A percentile compares a stretch with the other conserved stretches of the same genome.
Conservation (phyloP, 305 asterid species). For the Fraxinus paxiana region DNA sequence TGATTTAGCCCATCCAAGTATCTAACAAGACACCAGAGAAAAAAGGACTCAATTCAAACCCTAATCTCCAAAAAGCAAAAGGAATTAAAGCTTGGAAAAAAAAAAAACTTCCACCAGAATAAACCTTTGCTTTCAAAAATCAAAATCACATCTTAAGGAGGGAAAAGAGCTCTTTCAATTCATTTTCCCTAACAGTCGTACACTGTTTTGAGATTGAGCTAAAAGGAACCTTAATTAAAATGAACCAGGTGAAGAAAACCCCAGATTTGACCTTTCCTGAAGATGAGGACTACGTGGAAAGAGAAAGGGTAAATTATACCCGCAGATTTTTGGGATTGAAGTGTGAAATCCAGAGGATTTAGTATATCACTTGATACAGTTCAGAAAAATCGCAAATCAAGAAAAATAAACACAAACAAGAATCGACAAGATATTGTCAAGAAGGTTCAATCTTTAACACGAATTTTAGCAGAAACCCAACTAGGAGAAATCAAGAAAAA, state of each 20-base stretch:
- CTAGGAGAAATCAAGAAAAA: constrained; percentile 20
- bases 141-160: constrained; percentile 42
- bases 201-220: constrained; percentile 27
- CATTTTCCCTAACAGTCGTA: constrained; percentile 30
- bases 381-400: background rate
- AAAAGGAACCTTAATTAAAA: constrained; percentile 22
- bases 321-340: background rate
- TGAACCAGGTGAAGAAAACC: constrained; percentile 52
- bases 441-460: constrained; percentile 33
- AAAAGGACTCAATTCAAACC: constrained; percentile 31
- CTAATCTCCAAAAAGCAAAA: constrained; percentile 58
- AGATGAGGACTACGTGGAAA: constrained; percentile 20
- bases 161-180: constrained; percentile 30
- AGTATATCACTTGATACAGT: background rate
- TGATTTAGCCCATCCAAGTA: too few species aligned
- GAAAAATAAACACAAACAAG: constrained; percentile 2
- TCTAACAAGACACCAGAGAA: too few species aligned
- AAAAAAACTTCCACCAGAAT: constrained; percentile 53
- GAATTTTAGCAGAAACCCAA: constrained; percentile 17
- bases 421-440: constrained; percentile 19
- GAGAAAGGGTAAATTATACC: constrained; percentile 9
- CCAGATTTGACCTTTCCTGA: constrained; percentile 41
- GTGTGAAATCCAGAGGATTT: constrained; percentile 2
- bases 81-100: constrained; percentile 34
- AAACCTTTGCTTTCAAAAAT: constrained; percentile 63